Evolutionary conservation across 441 rosid species (phyloP).

Genomic region (Syzygium malaccense): DNA sequence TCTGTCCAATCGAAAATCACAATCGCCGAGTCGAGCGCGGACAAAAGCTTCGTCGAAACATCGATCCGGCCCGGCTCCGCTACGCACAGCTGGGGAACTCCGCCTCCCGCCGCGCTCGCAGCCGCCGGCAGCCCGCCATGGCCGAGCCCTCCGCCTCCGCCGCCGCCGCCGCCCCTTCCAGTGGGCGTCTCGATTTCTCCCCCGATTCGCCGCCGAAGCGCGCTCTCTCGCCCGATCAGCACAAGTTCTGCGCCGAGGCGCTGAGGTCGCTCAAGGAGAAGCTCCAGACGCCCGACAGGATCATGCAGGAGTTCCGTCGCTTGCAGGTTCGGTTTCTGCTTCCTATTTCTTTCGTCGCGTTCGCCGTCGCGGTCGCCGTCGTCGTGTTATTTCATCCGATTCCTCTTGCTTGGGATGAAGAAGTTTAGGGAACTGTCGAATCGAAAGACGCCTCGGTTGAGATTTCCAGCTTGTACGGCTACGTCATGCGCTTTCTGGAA

Average conservation of each 20-base stretch:
- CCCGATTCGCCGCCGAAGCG: conserved; percentile 35
- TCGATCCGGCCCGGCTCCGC: neutral
- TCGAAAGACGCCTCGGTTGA: neutral
- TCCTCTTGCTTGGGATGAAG: neutral
- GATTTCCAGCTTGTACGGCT: neutral
- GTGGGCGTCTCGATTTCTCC: conserved; percentile 28
- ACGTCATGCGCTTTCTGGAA: neutral
- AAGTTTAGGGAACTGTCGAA: neutral
- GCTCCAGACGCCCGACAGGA: conserved; percentile 25
- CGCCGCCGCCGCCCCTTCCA: neutral
- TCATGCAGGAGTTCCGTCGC: conserved; percentile 42
- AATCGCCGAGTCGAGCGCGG: neutral
- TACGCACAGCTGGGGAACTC: conserved; percentile 41
- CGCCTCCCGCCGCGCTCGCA: conserved; percentile 22
- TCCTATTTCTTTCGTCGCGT: neutral
- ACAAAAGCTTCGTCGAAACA: neutral
- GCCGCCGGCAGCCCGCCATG: conserved; percentile 26
- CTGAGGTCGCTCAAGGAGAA: conserved; percentile 37
- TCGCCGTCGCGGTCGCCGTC: too few relatives aligned
- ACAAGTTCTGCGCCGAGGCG: conserved; percentile 48
- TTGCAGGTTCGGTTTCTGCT: conserved; percentile 38
- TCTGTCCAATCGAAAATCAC: neutral
- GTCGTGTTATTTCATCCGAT: neutral
- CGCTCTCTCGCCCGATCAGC: conserved; percentile 51
- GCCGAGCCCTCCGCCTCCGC: conserved; percentile 11